Evolutionary conservation across 768 basidiomycete genomes (phyloP).

Genomic region (Mycena kentingensis): DNA sequence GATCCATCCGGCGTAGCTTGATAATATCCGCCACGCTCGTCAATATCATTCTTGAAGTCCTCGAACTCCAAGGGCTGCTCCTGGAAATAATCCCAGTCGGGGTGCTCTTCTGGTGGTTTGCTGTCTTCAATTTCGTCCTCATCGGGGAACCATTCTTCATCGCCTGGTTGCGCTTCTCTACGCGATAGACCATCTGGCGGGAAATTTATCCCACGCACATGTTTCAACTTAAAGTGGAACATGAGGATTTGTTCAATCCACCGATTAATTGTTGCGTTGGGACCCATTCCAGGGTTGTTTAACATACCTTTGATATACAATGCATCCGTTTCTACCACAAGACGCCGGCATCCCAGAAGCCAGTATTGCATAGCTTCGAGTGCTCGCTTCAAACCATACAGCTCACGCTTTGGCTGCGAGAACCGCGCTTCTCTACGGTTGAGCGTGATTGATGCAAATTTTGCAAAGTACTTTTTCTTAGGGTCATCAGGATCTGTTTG

Average conservation of each 20-base stretch:
- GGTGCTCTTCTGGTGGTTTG: neutral
- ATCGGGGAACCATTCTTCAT: neutral
- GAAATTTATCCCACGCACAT: too few relatives aligned
- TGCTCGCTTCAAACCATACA: too few relatives aligned
- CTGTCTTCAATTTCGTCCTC: neutral
- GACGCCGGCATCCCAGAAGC: too few relatives aligned
- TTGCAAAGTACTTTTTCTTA: constrained; percentile 1
- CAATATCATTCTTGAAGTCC: too few relatives aligned
- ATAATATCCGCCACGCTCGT: neutral
- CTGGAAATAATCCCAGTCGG: neutral
- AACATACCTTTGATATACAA: too few relatives aligned
- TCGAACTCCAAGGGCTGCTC: neutral
- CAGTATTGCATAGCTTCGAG: constrained; percentile 24
- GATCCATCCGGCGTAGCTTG: too few relatives aligned
- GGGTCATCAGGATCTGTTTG: constrained; percentile 29
- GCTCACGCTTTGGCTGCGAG: constrained; percentile 24
- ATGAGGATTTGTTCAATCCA: constrained; percentile 39
- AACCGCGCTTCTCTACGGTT: constrained; percentile 18
- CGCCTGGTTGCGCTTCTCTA: constrained; percentile 1
- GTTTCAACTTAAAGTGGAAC: constrained; percentile 31
- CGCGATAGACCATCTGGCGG: constrained; percentile 24
- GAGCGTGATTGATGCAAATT: too few relatives aligned
- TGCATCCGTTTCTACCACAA: too few relatives aligned
- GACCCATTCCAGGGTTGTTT: constrained; percentile 30
- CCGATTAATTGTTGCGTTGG: constrained; percentile 28